Evolutionary conservation across 2,329 filamentous ascomycete genomes (phyloP).

Genomic region (Fusarium sp.): DNA sequence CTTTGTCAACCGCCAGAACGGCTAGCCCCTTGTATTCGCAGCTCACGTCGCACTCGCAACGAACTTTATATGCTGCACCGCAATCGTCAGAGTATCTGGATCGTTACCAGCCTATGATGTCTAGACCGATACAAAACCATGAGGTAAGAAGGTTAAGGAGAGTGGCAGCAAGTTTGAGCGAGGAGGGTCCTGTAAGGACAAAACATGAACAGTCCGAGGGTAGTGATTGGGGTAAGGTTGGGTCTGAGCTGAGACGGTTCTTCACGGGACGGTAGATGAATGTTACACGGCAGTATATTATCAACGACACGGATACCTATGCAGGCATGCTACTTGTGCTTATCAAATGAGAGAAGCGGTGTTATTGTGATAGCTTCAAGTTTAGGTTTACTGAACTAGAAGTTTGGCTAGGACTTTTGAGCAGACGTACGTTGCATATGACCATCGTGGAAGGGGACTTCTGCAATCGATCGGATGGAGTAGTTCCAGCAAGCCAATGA

Average conservation of each 20-base stretch:
- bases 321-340: not conserved
- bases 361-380: not conserved
- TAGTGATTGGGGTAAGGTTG: constrained; percentile 40
- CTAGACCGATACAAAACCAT: constrained; percentile 4
- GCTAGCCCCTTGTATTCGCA: constrained; percentile 35
- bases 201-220: constrained; percentile 9
- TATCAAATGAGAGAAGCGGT: not conserved
- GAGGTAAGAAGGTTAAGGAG: constrained; percentile 27
- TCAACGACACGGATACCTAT: not conserved
- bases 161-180: constrained; percentile 20
- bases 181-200: constrained; percentile 14
- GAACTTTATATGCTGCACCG: constrained; percentile 22
- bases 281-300: not conserved
- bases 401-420: not conserved
- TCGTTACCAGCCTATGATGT: constrained; percentile 46
- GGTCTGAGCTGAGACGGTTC: constrained; percentile 44
- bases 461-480: not conserved
- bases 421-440: not conserved
- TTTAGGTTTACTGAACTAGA: not conserved
- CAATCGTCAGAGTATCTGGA: constrained; percentile 54
- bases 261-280: constrained; percentile 38
- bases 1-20: constrained; percentile 27
- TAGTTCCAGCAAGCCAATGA: constrained; percentile 4
- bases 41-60: constrained; percentile 33
- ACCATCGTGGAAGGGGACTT: not conserved